A percentile compares a stretch with the other conserved stretches of the same genome.
Evolutionary conservation across 2,329 filamentous ascomycete genomes (phyloP).

Genomic region (Sclerotinia nivalis): DNA sequence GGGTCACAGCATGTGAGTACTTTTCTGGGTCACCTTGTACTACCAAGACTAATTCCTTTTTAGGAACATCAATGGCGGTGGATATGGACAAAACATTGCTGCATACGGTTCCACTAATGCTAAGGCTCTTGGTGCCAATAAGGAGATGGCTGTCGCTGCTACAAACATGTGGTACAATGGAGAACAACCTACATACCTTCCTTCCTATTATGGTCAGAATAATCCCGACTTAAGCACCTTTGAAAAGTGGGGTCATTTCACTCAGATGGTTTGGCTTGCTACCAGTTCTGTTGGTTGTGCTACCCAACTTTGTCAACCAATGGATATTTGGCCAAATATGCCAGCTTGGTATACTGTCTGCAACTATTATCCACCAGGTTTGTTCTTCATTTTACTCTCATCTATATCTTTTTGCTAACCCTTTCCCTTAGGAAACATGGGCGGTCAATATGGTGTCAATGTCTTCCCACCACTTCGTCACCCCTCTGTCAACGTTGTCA

Average conservation of each 20-base stretch:
- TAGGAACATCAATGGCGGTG: slow-evolving; percentile 56
- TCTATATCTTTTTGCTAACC: not conserved
- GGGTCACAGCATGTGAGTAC: slow-evolving; percentile 60
- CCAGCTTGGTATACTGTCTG: slow-evolving; percentile 74
- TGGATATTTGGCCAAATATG: slow-evolving; percentile 43
- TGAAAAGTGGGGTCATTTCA: slow-evolving; percentile 70
- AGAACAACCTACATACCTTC: slow-evolving; percentile 61
- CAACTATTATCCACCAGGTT: slow-evolving; percentile 63
- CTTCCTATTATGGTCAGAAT: slow-evolving; percentile 56
- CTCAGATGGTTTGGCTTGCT: slow-evolving; percentile 69
- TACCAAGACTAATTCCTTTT: not conserved
- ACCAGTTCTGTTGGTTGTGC: slow-evolving; percentile 63
- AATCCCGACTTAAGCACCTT: slow-evolving; percentile 64
- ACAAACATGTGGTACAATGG: slow-evolving; percentile 88
- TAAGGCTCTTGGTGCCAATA: slow-evolving; percentile 48
- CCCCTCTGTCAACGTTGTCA: not conserved
- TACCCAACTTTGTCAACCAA: slow-evolving; percentile 53
- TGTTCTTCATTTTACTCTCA: not conserved
- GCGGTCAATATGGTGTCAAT: slow-evolving; percentile 22
- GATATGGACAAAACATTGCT: slow-evolving; percentile 90
- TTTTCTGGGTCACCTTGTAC: slow-evolving; percentile 10
- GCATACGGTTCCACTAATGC: slow-evolving; percentile 53
- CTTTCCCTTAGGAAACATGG: slow-evolving; percentile 18
- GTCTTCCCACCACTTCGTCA: slow-evolving; percentile 22
- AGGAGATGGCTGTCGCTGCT: slow-evolving; percentile 64